phyloP scores from a whole-genome alignment of 805 yeast species.

The Komagataella ulmi region DNA sequence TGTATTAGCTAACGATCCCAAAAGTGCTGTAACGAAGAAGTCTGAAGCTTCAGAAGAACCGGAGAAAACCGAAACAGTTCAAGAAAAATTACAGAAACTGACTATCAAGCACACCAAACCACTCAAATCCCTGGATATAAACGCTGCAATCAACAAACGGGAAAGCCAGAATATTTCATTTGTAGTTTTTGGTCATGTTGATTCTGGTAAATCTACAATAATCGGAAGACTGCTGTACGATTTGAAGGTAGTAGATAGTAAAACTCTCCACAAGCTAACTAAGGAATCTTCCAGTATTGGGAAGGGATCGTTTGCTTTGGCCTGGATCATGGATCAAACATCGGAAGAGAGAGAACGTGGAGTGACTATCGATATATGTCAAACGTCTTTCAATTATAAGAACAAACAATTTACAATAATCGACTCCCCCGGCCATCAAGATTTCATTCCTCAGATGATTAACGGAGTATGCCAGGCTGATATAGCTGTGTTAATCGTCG shows the following conservation, averaged over 20 bases:
- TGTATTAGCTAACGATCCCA: slow-evolving; percentile 1
- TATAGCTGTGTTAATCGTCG: slow-evolving; percentile 59
- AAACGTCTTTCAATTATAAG: slow-evolving; percentile 48
- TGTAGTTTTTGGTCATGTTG: slow-evolving; percentile 79
- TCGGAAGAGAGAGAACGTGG: slow-evolving; percentile 64
- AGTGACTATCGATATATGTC: slow-evolving; percentile 68
- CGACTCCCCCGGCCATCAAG: slow-evolving; percentile 80
- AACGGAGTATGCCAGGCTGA: slow-evolving; percentile 77
- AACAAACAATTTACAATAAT: slow-evolving; percentile 49
- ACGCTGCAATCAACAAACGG: slow-evolving; percentile 20
- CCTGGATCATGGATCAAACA: slow-evolving; percentile 81
- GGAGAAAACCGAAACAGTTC: slow-evolving; percentile 4
- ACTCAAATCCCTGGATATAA: slow-evolving; percentile 28
- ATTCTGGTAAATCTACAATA: slow-evolving; percentile 73
- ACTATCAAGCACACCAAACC: slow-evolving; percentile 22
- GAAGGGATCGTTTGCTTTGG: slow-evolving; percentile 68
- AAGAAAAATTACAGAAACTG: slow-evolving; percentile 5
- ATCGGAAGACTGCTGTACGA: slow-evolving; percentile 65
- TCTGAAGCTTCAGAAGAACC: not conserved
- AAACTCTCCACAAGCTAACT: slow-evolving; percentile 46
- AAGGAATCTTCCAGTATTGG: slow-evolving; percentile 57
- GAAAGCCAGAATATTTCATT: slow-evolving; percentile 41
- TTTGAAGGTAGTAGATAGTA: slow-evolving; percentile 50
- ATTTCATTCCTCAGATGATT: slow-evolving; percentile 77
- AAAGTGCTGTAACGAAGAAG: slow-evolving; percentile 1